phyloP scores from a whole-genome alignment of 352 stramenopile species.

The Phytophthora podocarpi region DNA sequence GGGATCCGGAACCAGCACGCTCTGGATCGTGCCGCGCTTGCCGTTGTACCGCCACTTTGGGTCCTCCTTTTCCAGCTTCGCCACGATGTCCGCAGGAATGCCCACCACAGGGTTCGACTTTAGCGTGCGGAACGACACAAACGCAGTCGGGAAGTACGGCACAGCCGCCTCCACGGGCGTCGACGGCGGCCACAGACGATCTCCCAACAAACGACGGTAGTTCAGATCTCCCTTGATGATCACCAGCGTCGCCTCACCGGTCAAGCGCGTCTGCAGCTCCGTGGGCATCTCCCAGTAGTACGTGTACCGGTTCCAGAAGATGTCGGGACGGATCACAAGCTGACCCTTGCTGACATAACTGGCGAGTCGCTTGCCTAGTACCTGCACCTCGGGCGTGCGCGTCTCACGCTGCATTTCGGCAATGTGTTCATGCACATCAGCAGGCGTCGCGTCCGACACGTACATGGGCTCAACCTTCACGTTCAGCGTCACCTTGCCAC shows the following conservation, averaged over 20 bases:
- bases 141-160: slow-evolving; percentile 70
- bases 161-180: slow-evolving; percentile 87
- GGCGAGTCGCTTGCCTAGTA: slow-evolving; percentile 50
- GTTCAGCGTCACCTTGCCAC: slow-evolving; percentile 64
- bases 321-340: slow-evolving; percentile 32
- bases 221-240: slow-evolving; percentile 98
- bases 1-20: slow-evolving; percentile 37
- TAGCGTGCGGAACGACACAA: slow-evolving; percentile 73
- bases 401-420: slow-evolving; percentile 45
- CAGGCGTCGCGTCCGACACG: slow-evolving; percentile 71
- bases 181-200: slow-evolving; percentile 90
- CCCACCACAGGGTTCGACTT: slow-evolving; percentile 78
- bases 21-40: slow-evolving; percentile 71
- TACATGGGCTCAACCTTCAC: slow-evolving; percentile 82
- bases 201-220: slow-evolving; percentile 95
- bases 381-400: slow-evolving; percentile 45
- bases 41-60: slow-evolving; percentile 70
- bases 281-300: slow-evolving; percentile 77
- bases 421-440: slow-evolving; percentile 70
- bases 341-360: slow-evolving; percentile 32
- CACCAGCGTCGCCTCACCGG: slow-evolving; percentile 72
- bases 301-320: slow-evolving; percentile 76
- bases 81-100: slow-evolving; percentile 47
- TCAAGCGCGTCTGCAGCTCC: slow-evolving; percentile 36
- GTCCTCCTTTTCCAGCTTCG: slow-evolving; percentile 55